These are phyloP conservation scores for Dactylellina parvicollis DNA, from an alignment of 2,329 filamentous ascomycete genomes.

Conservation along the genomic window DNA sequence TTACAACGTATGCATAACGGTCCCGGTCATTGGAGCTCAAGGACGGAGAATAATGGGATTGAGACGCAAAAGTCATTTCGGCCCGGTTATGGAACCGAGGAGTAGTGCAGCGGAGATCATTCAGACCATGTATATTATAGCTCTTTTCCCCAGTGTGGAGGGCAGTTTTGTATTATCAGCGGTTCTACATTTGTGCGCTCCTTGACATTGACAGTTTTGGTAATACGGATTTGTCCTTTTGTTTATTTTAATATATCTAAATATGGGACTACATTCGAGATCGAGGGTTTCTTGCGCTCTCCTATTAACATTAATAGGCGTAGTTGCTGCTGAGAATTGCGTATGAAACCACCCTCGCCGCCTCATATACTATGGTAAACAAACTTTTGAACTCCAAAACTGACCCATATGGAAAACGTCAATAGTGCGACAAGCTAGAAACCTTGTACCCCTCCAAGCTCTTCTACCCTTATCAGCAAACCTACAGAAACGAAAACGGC, in stretches of 20 bases:
- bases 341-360: too few species aligned
- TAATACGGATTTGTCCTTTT: neutral
- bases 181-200: neutral
- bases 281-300: slow-evolving; percentile 1
- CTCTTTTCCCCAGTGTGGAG: neutral
- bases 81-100: neutral
- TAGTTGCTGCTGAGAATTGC: slow-evolving; percentile 10
- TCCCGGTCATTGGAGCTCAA: slow-evolving; percentile 1
- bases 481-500: slow-evolving; percentile 24
- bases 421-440: slow-evolving; percentile 33
- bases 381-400: neutral
- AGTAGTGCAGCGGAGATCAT: neutral
- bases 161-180: too few species aligned
- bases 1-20: too few species aligned
- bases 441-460: slow-evolving; percentile 15
- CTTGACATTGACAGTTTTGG: too few species aligned
- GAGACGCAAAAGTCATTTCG: neutral
- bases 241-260: neutral
- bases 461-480: slow-evolving; percentile 7
- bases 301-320: neutral
- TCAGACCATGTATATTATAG: neutral
- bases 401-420: neutral
- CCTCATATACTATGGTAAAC: too few species aligned
- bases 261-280: slow-evolving; percentile 3
- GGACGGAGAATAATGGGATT: neutral